These are phyloP conservation scores for Gonium pectorale DNA, from an alignment of 139 green algal species.

Conservation along the genomic window DNA sequence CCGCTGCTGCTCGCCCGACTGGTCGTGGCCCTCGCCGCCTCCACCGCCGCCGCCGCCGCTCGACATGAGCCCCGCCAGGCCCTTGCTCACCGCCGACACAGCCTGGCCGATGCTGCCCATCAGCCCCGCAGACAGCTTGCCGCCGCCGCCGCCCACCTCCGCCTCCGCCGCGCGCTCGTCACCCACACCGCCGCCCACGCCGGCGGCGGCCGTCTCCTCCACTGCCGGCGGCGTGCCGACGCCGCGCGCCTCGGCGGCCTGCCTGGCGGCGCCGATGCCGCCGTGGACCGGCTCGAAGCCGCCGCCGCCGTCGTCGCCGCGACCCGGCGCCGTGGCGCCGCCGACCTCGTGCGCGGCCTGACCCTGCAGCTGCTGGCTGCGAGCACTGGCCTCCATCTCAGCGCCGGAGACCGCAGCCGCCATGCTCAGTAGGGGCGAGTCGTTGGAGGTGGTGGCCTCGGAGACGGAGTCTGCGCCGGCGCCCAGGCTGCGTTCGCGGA, in stretches of 20 bases:
- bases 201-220: no score
- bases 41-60: no score
- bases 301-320: background rate
- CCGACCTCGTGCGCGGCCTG: no score
- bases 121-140: no score
- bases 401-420: background rate
- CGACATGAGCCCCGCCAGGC: no score
- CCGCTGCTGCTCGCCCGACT: no score
- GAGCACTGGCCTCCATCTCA: background rate
- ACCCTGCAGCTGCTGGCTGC: background rate
- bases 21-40: no score
- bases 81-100: no score
- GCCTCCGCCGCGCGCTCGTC: no score
- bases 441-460: slow-evolving; percentile 1
- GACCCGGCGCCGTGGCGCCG: background rate
- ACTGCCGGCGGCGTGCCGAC: background rate
- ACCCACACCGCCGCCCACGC: no score
- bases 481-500: background rate
- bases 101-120: no score
- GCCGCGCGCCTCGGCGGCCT: background rate
- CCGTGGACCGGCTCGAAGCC: slow-evolving; percentile 12
- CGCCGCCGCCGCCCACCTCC: no score
- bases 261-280: background rate
- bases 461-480: background rate
- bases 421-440: slow-evolving; percentile 5